phyloP scores from a whole-genome alignment of 1,284 basidiomycete species.

The Irpex sp. region DNA sequence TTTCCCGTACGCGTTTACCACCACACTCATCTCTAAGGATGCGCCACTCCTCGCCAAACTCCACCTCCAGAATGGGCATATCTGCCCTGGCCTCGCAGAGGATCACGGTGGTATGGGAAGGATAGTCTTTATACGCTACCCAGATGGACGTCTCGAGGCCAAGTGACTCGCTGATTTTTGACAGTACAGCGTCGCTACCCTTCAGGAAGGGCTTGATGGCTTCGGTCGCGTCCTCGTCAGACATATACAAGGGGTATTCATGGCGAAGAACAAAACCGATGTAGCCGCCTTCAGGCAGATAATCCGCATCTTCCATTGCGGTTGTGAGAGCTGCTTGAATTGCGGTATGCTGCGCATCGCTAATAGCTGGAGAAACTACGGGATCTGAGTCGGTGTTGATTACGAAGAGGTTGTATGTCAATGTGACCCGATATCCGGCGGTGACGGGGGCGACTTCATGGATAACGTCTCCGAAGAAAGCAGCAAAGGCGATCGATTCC shows the following conservation, averaged over 20 bases:
- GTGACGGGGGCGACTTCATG: slow-evolving; percentile 40
- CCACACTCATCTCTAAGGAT: background rate
- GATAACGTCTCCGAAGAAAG: slow-evolving; percentile 41
- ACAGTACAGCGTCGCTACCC: slow-evolving; percentile 16
- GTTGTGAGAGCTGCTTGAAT: slow-evolving; percentile 11
- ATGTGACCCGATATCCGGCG: slow-evolving; percentile 37
- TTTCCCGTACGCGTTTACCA: background rate
- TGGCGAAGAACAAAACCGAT: slow-evolving; percentile 35
- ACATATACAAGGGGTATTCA: slow-evolving; percentile 25
- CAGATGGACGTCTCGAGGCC: slow-evolving; percentile 7
- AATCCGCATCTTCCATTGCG: slow-evolving; percentile 21
- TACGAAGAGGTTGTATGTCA: slow-evolving; percentile 29
- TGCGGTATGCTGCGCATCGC: background rate
- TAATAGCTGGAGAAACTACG: background rate
- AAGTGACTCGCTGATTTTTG: slow-evolving; percentile 3
- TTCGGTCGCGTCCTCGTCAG: background rate
- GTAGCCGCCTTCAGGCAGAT: slow-evolving; percentile 29
- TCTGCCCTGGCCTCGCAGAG: background rate
- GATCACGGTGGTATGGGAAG: background rate
- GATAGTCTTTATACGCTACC: slow-evolving; percentile 2
- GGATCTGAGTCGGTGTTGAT: slow-evolving; percentile 28
- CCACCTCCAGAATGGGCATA: background rate
- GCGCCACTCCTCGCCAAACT: background rate
- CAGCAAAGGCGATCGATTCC: slow-evolving; percentile 29
- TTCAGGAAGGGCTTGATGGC: slow-evolving; percentile 12